Percentiles rank a stretch among this genome's conserved stretches.
Evolutionary conservation across 1,139 yeast genomes (phyloP).

Genomic region (Protomyces macrosporus): DNA sequence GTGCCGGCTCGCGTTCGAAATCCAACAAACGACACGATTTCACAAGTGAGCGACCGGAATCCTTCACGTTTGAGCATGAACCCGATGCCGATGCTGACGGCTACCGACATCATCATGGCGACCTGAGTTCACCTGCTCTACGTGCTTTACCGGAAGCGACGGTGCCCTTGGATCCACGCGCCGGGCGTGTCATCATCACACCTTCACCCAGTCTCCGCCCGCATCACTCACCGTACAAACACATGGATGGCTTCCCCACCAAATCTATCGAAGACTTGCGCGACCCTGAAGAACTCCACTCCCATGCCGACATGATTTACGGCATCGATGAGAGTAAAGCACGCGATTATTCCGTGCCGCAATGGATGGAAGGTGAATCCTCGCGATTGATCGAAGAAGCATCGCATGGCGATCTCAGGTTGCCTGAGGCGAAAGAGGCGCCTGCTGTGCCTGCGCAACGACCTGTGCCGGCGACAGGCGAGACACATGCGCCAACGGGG

Average conservation of each 20-base stretch:
- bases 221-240: slow-evolving; percentile 13
- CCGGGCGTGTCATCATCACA: slow-evolving; percentile 23
- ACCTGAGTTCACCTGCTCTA: slow-evolving; percentile 14
- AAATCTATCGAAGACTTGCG: slow-evolving; percentile 21
- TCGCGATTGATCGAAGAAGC: slow-evolving; percentile 15
- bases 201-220: slow-evolving; percentile 18
- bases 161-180: slow-evolving; percentile 20
- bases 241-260: slow-evolving; percentile 18
- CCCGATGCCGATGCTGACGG: slow-evolving; percentile 24
- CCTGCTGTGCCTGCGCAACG: slow-evolving; percentile 13
- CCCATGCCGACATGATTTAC: slow-evolving; percentile 23
- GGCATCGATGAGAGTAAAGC: slow-evolving; percentile 21
- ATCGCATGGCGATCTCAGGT: slow-evolving; percentile 9
- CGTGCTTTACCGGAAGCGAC: slow-evolving; percentile 17
- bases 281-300: slow-evolving; percentile 21
- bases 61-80: slow-evolving; percentile 22
- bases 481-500: slow-evolving; percentile 16
- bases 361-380: slow-evolving; percentile 23
- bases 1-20: background rate
- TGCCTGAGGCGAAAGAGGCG: background rate
- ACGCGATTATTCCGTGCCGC: slow-evolving; percentile 18
- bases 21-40: background rate
- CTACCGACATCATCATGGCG: slow-evolving; percentile 15
- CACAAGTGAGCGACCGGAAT: background rate
- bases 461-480: slow-evolving; percentile 21